A percentile compares a stretch with the other conserved stretches of the same genome.
Conservation (phyloP, 169 alveolate species). For the Plasmodium fragile region DNA sequence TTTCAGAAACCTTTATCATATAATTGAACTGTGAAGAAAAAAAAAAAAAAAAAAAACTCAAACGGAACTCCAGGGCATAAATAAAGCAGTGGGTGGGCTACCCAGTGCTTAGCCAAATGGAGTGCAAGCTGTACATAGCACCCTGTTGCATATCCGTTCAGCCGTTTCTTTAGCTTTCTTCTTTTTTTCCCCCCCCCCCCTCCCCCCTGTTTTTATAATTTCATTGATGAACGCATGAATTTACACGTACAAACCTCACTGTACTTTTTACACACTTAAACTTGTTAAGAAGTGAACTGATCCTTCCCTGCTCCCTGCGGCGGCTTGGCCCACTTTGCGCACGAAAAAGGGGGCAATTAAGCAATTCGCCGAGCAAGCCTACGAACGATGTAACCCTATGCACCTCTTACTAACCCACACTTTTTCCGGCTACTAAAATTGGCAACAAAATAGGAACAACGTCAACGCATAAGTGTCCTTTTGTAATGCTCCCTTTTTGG, state of each 20-base stretch:
- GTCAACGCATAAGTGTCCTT: not conserved
- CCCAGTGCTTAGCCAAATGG: not conserved
- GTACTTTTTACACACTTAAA: not conserved
- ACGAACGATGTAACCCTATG: not conserved
- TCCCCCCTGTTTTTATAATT: not conserved
- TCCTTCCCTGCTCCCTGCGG: not conserved
- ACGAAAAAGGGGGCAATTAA: not conserved
- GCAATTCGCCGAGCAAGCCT: not conserved
- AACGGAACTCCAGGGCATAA: not conserved
- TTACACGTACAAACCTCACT: not conserved
- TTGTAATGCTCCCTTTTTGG: not conserved
- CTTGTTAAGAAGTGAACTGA: not conserved
- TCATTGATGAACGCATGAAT: not conserved
- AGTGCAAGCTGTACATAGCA: not conserved
- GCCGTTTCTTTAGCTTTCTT: not conserved
- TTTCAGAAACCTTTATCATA: constrained; percentile 27
- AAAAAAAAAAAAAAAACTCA: constrained; percentile 35
- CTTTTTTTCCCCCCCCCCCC: not conserved
- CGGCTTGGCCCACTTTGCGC: not conserved
- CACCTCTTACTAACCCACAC: not conserved
- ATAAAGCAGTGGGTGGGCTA: not conserved
- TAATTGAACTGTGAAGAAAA: constrained; percentile 17
- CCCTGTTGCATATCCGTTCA: not conserved
- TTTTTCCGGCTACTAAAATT: not conserved
- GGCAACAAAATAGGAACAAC: not conserved